Percentiles rank a stretch among this genome's conserved stretches.
phyloP scores from a whole-genome alignment of 2,329 filamentous ascomycete genomes.

The Colletotrichum sojae region DNA sequence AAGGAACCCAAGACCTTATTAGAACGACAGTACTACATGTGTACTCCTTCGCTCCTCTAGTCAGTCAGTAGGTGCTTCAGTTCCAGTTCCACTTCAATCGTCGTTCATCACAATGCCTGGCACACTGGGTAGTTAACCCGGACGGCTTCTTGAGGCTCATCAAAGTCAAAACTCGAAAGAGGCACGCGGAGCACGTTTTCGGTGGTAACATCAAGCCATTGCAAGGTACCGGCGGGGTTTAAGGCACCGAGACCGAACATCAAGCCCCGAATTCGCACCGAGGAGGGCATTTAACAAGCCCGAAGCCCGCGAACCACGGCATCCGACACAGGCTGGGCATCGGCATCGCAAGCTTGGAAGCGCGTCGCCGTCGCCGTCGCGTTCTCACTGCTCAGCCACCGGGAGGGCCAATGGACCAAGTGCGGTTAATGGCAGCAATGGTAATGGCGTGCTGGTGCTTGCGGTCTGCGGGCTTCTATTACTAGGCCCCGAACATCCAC shows the following conservation, averaged over 20 bases:
- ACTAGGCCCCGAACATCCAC: no score
- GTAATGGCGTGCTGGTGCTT: no score
- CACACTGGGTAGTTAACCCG: neutral
- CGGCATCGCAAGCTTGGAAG: neutral
- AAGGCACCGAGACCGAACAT: neutral
- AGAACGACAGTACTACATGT: neutral
- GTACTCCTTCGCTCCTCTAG: neutral
- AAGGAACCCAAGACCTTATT: neutral
- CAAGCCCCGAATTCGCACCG: neutral
- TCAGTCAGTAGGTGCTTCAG: no score
- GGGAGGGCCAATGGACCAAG: conserved; percentile 4
- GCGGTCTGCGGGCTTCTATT: no score
- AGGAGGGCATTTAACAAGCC: neutral
- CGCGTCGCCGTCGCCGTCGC: conserved; percentile 4
- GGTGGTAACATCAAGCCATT: no score
- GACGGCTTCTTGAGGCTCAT: no score
- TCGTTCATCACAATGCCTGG: neutral
- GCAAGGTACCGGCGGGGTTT: neutral
- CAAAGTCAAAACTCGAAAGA: no score
- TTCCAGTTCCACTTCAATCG: neutral
- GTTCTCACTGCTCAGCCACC: conserved; percentile 18
- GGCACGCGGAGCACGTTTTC: no score
- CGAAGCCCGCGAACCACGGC: conserved; percentile 18
- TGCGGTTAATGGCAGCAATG: conserved; percentile 9
- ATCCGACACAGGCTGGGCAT: conserved; percentile 9